These are phyloP conservation scores for Gossypium gossypioides DNA, from an alignment of 441 rosid species.

Conservation along the genomic window DNA sequence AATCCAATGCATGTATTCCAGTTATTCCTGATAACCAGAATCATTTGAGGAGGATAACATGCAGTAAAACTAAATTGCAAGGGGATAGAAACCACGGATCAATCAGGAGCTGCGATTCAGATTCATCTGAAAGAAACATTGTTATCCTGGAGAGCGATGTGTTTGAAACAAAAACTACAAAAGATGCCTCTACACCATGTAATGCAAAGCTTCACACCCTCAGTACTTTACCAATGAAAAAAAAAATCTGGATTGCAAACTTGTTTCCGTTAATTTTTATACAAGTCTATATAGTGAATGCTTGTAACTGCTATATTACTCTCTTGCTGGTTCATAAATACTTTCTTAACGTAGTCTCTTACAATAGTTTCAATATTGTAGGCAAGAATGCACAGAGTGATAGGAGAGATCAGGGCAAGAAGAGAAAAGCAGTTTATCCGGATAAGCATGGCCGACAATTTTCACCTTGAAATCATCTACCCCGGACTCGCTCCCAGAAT, in stretches of 20 bases:
- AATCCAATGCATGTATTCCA: not conserved
- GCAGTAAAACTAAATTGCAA: not conserved
- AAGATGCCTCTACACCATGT: not conserved
- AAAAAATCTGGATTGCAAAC: not conserved
- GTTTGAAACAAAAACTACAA: not conserved
- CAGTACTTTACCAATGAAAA: not conserved
- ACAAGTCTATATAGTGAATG: not conserved
- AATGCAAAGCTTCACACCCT: not conserved
- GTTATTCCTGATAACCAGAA: not conserved
- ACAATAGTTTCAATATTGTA: not conserved
- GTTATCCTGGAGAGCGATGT: not conserved
- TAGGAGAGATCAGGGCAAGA: not conserved
- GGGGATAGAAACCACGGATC: not conserved
- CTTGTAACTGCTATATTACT: not conserved
- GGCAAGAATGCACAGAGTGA: not conserved
- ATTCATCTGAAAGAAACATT: not conserved
- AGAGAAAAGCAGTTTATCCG: not conserved
- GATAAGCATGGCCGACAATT: not conserved
- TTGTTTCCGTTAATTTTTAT: not conserved
- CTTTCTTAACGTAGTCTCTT: not conserved
- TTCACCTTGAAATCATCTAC: not conserved
- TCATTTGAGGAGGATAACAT: conserved; percentile 3
- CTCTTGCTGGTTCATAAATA: not conserved
- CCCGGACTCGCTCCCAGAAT: not conserved
- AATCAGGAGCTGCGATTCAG: not conserved